Evolutionary conservation across 1,284 basidiomycete genomes (phyloP).

Genomic region (Cutaneotrichosporon cavernicola): DNA sequence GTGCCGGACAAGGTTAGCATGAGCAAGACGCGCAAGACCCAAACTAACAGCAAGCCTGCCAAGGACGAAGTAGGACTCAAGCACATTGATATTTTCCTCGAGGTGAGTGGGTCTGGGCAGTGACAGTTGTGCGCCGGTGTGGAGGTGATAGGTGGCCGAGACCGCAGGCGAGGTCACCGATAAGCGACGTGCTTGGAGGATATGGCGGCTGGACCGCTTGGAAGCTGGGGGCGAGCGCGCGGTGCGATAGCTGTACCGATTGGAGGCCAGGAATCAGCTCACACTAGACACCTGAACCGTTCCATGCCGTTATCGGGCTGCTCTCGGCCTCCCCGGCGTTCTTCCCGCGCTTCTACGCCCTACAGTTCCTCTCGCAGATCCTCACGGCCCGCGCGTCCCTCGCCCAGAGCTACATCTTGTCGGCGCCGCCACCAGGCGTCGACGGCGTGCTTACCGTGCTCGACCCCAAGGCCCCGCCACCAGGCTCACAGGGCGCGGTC

Average conservation of each 20-base stretch:
- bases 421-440: slow-evolving; percentile 44
- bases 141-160: not conserved
- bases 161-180: too few relatives aligned
- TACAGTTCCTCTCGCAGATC: slow-evolving; percentile 79
- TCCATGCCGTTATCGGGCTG: slow-evolving; percentile 74
- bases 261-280: not conserved
- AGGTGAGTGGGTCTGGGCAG: slow-evolving; percentile 25
- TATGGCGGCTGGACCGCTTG: too few relatives aligned
- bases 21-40: not conserved
- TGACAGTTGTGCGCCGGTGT: not conserved
- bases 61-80: slow-evolving; percentile 55
- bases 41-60: slow-evolving; percentile 40
- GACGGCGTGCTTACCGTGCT: slow-evolving; percentile 50
- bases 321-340: slow-evolving; percentile 63
- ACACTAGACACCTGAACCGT: slow-evolving; percentile 58
- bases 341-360: slow-evolving; percentile 80
- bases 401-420: slow-evolving; percentile 83
- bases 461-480: slow-evolving; percentile 39
- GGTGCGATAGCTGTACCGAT: too few relatives aligned
- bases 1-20: slow-evolving; percentile 47
- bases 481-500: slow-evolving; percentile 20
- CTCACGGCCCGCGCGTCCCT: slow-evolving; percentile 73
- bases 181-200: too few relatives aligned
- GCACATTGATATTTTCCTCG: slow-evolving; percentile 53
- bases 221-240: too few relatives aligned